phyloP scores from a whole-genome alignment of 345 rosid species.

The Euphorbia lathyris region DNA sequence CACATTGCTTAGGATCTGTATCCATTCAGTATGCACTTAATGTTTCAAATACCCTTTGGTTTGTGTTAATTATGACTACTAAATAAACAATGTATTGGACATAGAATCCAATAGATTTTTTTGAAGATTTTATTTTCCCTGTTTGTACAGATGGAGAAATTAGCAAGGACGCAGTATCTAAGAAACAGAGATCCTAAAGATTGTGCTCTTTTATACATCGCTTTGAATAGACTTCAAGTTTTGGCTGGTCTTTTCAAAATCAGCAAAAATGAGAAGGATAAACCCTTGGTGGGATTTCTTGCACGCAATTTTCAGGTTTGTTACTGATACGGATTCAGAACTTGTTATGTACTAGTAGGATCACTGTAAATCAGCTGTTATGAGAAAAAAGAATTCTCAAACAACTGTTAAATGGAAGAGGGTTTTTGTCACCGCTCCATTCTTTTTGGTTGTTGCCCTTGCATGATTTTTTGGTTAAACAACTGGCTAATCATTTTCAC shows the following conservation, averaged over 20 bases:
- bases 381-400: background rate
- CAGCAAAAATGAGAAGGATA: constrained; percentile 86
- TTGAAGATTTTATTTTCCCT: background rate
- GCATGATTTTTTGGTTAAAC: constrained; percentile 1
- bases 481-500: background rate
- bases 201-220: constrained; percentile 81
- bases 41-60: background rate
- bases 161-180: constrained; percentile 77
- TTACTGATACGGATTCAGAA: constrained; percentile 4
- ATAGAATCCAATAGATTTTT: background rate
- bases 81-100: background rate
- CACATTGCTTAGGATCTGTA: background rate
- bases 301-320: constrained; percentile 91
- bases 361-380: constrained; percentile 3
- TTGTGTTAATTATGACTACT: background rate
- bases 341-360: constrained; percentile 12
- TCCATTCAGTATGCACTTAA: background rate
- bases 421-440: background rate
- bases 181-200: constrained; percentile 85
- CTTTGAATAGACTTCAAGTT: constrained; percentile 83
- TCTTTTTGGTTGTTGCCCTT: background rate
- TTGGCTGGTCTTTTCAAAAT: constrained; percentile 91
- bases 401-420: background rate
- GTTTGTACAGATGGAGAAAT: constrained; percentile 71
- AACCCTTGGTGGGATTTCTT: constrained; percentile 87